Evolutionary conservation across 2,329 filamentous ascomycete genomes (phyloP), one percentile per base, ranked within the genome.

Genomic region (Trichoderma sp.): DNA sequence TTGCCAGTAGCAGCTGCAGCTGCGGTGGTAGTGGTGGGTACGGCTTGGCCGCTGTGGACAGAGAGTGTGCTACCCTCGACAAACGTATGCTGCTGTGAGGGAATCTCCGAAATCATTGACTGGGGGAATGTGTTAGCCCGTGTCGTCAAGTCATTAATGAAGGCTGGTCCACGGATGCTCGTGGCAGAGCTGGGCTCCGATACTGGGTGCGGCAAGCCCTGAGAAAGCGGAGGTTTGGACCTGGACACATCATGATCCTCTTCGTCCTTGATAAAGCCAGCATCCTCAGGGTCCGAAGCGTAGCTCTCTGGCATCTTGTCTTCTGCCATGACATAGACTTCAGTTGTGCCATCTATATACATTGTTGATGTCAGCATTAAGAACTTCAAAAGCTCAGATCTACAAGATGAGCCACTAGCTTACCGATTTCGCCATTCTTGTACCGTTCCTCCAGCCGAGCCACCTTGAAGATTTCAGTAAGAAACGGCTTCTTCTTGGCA

Each of bases 401-500:
- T 18, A 39, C 14, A 39, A 43, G 37, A 43, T 14, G 0, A 10
- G 37, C 26, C 28, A 26, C 26, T 39, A 34, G 73, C 82, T 71
- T 76, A 89, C 88, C 87, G 61, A 89, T 85, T 73, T 88, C 86
- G 30, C 83, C 84, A 54, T 84, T 83, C 71, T 80, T 84, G 73
- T 79, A 89, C 5, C 84, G 80, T 74, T 89, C 87, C 71, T 90
- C 85, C 34, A 81, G 77, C 67, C 79, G 82, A 0, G 88, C 88
- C 34, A 90, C 83, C 70, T 84, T 86, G 79, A 90, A 90, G 10
- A 90, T 85, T 73, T 90, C 87, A 65, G 83, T 85, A 10, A 90
- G 74, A 59, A 83, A 87, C 0, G 82, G 81, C 68, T 81, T 83
- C 79, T 90, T 90, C 70, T 80, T 81, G 2, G 78, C 77, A 68